Conservation (phyloP, 2,329 filamentous ascomycete species). For the Microdochium bolleyi region DNA sequence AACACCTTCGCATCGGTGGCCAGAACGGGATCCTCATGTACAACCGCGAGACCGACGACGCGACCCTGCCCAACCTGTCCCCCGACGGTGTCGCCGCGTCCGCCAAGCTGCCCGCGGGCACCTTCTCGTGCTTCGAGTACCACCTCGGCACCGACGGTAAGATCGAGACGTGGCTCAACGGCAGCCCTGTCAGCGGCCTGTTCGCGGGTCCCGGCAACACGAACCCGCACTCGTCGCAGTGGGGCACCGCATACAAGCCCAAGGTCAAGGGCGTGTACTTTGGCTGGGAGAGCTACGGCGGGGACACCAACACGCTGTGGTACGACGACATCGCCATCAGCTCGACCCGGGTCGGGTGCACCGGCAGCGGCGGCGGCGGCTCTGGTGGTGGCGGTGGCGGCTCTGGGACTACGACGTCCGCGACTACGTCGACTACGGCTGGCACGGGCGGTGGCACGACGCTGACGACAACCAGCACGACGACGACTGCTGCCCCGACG, state of each 20-base stretch:
- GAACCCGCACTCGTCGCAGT: constrained; percentile 44
- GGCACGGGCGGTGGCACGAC: not conserved
- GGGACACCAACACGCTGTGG: constrained; percentile 53
- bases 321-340: constrained; percentile 50
- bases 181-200: constrained; percentile 39
- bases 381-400: not conserved
- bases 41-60: constrained; percentile 56
- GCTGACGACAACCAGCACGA: not conserved
- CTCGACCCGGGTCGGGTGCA: constrained; percentile 39
- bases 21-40: constrained; percentile 56
- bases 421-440: not conserved
- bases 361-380: not conserved
- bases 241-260: constrained; percentile 41
- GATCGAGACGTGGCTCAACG: constrained; percentile 54
- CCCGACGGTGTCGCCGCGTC: constrained; percentile 50
- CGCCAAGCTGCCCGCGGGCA: constrained; percentile 35
- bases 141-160: constrained; percentile 49
- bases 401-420: not conserved
- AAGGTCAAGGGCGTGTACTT: constrained; percentile 50
- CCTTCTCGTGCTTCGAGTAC: constrained; percentile 55
- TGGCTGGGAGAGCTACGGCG: constrained; percentile 56
- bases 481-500: not conserved
- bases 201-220: constrained; percentile 34
- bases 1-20: constrained; percentile 55
- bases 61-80: constrained; percentile 52